Base-by-base conservation (phyloP, 1,284 basidiomycete species). In the Ustilago tritici region DNA sequence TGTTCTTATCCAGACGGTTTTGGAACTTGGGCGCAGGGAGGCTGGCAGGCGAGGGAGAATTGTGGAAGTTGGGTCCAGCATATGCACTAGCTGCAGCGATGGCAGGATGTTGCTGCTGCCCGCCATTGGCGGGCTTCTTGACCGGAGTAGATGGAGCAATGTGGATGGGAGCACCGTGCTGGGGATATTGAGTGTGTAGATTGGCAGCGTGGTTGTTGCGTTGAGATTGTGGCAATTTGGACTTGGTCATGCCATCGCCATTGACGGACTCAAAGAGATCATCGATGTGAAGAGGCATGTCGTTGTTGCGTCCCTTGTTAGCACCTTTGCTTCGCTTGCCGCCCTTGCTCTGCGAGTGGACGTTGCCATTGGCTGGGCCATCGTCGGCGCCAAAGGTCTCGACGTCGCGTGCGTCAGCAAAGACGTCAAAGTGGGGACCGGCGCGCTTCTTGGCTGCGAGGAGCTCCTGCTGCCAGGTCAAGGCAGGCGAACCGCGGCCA, bases 31-130 rank as follows among this genome's bases (percentile, higher is more conserved):
- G 82, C 23, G 73, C 76, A 47, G 82, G 82, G 34, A 83, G 68
- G 49, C 79, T 81, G 35, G 80, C 81, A 10, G 82, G 81, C 35
- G 79, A 81, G 31, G 82, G 82, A 38, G 82, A 83, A 43, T 83
- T 83, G 73, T 83, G 82, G 71, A 83, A 83, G 61, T 82, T 78
- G 34, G 82, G 82, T 3, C 82, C 82, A 9, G 82, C 82, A 28
- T 83, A 83, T 43, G 82, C 82, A 15, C 78, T 70, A 3, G 70
- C 68, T 23, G 67, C 76, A 19, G 72, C 70, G 4, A 66, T 65
- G 31, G 72, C 62, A 35, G 70, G 67, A 49, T 75, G 79, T 12
- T 71, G 64, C n/a, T 62, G 71, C 15, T 73, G 56, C 57, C 54
- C 50, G 61, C 50, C 46, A 32, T 56, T 70, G 56, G 41, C n/a